Percentiles rank a stretch among this genome's conserved stretches.
Conservation (phyloP, 1,284 basidiomycete genomes). For the Malassezia cuniculi region DNA sequence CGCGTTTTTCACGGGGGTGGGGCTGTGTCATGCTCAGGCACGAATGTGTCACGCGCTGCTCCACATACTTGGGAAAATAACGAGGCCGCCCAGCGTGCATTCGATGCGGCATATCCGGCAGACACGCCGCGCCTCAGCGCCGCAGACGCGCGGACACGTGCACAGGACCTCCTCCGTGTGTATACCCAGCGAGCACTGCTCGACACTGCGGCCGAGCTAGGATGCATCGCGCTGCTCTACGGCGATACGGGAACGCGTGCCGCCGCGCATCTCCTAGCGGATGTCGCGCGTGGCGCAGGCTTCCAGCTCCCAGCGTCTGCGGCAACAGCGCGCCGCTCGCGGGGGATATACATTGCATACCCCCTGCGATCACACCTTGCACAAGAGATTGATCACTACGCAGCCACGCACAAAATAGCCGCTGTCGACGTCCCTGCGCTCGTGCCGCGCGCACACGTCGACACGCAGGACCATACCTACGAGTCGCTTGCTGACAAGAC, state of each 20-base stretch:
- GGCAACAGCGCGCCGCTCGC: constrained; percentile 20
- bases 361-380: constrained; percentile 21
- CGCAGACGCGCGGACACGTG: constrained; percentile 24
- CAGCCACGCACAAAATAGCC: constrained; percentile 10
- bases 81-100: no score
- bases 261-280: constrained; percentile 30
- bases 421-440: constrained; percentile 8
- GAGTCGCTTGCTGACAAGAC: constrained; percentile 22
- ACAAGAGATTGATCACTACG: constrained; percentile 27
- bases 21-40: no score
- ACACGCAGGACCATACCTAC: not conserved
- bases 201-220: constrained; percentile 14
- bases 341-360: constrained; percentile 15
- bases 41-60: no score
- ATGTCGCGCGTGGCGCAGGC: constrained; percentile 30
- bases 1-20: no score
- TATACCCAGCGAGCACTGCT: constrained; percentile 20
- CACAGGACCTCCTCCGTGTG: constrained; percentile 29
- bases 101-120: constrained; percentile 3
- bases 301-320: constrained; percentile 37
- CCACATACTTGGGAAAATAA: no score
- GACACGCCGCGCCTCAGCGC: constrained; percentile 17
- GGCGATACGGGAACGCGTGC: constrained; percentile 24
- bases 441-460: constrained; percentile 1
- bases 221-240: constrained; percentile 24